Evolutionary conservation across 805 yeast species (phyloP), one percentile per base, ranked within the genome.

Genomic region (Barnettozyma wickerhamii): DNA sequence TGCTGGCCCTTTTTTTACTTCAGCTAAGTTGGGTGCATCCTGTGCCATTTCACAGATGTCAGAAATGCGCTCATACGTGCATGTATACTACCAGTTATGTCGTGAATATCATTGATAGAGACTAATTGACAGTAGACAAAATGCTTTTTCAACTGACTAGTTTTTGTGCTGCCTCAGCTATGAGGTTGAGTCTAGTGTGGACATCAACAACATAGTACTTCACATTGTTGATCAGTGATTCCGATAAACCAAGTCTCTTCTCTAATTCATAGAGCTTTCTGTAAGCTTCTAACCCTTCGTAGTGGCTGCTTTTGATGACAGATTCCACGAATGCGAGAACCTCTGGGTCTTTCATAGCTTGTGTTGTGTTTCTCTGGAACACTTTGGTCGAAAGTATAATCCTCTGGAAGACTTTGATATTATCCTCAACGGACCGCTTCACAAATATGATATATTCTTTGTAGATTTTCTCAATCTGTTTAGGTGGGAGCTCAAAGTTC

Each of bases 391-490:
- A 29, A 3, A 23, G 13, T 10, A 55, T 20, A 0, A 58, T 34
- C 3, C 34, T 19, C 26, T 37, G 43, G n/a, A 58, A 56, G 0
- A 58, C 46, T 6, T 40, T 33, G 3, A 32, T 38, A 12, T 51
- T 46, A 10, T 49, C 59, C 5, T 28, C 35, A 1, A 38, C 30
- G 5, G 53, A 20, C 30, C 50, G 52, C 29, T 49, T 51, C 15
- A 33, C 33, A 14, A 51, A 40, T 7, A 49, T 37, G 5, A 48
- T 40, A 27, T 44, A 64, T 37, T 66, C 71, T n/a, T 69, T 60
- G 42, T 63, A 71, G 4, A 59, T 35, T 30, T 50, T 54, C 43
- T 70, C 74, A 42, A 59, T 59, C 19, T 66, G 69, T 17, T 62
- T 55, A 13, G 65, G 69, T 4, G 63, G 29, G 5, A 68, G 33